phyloP scores from a whole-genome alignment of 78 protist genomes.

The Salpingoeca rosetta region DNA sequence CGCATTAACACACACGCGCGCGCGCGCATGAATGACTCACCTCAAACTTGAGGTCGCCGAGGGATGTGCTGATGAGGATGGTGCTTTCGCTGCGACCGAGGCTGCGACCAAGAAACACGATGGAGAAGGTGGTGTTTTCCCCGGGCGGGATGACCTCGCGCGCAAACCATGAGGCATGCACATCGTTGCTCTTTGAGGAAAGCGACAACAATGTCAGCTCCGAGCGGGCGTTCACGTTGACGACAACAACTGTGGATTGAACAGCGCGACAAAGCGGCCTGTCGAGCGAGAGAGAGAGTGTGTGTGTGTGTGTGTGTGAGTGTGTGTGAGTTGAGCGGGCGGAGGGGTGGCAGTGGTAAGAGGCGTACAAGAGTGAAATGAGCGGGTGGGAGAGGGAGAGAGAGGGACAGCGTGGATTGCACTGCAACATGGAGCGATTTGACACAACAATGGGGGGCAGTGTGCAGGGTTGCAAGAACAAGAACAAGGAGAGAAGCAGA shows the following conservation, averaged over 20 bases:
- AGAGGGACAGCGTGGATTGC: too few relatives aligned
- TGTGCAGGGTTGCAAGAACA: too few relatives aligned
- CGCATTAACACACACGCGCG: too few relatives aligned
- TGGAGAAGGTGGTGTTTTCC: neutral
- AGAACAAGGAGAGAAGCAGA: too few relatives aligned
- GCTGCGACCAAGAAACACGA: neutral
- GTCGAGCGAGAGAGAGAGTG: neutral
- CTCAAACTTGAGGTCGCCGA: neutral
- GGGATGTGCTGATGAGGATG: neutral
- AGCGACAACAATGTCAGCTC: neutral
- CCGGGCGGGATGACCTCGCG: neutral
- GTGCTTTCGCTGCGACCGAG: neutral
- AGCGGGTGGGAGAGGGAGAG: too few relatives aligned
- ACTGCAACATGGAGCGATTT: too few relatives aligned
- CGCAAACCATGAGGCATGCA: neutral
- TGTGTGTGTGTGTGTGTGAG: too few relatives aligned
- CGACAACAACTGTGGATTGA: neutral
- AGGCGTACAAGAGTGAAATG: neutral
- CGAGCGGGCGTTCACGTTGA: neutral
- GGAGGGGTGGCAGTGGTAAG: neutral
- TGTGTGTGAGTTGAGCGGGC: too few relatives aligned
- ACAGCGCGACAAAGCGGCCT: neutral
- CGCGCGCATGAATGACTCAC: too few relatives aligned
- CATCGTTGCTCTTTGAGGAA: neutral
- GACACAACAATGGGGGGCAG: too few relatives aligned